phyloP scores from a whole-genome alignment of 2,329 filamentous ascomycete genomes.

The Verticillium longisporum region DNA sequence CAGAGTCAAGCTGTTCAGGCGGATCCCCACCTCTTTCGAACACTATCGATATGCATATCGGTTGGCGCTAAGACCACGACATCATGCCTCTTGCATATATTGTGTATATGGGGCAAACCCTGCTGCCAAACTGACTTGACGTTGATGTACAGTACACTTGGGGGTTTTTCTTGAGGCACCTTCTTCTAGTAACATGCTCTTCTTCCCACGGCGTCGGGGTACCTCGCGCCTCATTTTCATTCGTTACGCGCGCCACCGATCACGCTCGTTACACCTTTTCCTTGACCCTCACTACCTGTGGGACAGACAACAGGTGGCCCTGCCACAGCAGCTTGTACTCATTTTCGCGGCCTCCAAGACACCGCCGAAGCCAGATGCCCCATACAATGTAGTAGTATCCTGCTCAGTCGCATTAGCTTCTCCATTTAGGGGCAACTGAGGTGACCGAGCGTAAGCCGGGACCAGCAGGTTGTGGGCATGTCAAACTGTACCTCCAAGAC shows the following conservation, averaged over 20 bases:
- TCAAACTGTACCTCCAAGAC: slow-evolving; percentile 43
- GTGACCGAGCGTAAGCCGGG: too few species aligned
- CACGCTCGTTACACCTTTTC: slow-evolving; percentile 14
- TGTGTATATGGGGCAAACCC: not conserved
- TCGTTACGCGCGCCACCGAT: not conserved
- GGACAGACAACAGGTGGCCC: slow-evolving; percentile 46
- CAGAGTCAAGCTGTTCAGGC: slow-evolving; percentile 48
- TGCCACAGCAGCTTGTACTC: slow-evolving; percentile 69
- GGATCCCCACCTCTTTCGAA: not conserved
- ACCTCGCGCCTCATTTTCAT: too few species aligned
- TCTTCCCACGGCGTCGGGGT: not conserved
- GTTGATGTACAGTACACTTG: too few species aligned
- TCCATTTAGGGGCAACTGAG: slow-evolving; percentile 1
- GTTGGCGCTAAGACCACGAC: not conserved
- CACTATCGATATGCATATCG: not conserved
- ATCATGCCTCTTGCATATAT: not conserved
- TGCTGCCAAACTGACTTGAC: not conserved
- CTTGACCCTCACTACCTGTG: slow-evolving; percentile 33
- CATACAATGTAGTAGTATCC: slow-evolving; percentile 76
- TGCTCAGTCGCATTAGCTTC: slow-evolving; percentile 31
- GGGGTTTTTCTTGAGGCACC: too few species aligned
- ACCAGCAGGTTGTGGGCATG: not conserved
- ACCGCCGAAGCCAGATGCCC: slow-evolving; percentile 76
- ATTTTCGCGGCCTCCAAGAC: slow-evolving; percentile 64
- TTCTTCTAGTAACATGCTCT: not conserved